Percentiles rank a stretch among this genome's conserved stretches.
These are phyloP conservation scores for Cladorrhinum sp. DNA, from an alignment of 2,329 filamentous ascomycete genomes.

Conservation along the genomic window DNA sequence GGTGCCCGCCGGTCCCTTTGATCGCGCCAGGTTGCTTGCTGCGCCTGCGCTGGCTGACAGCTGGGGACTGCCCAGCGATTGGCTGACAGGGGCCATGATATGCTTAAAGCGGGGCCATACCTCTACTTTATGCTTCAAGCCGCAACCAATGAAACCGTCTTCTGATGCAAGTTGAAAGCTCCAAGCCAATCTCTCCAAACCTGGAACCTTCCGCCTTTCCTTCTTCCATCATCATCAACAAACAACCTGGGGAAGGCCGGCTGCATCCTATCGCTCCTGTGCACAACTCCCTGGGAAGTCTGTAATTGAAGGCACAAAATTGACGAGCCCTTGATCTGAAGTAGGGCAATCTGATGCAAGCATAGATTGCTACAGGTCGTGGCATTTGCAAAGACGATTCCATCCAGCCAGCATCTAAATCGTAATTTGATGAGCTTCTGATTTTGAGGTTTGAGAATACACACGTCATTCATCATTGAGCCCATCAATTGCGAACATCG, in stretches of 20 bases:
- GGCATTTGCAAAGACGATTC: not conserved
- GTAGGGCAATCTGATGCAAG: not conserved
- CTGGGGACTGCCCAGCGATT: slow-evolving; percentile 8
- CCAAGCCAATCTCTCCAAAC: slow-evolving; percentile 16
- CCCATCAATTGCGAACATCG: not conserved
- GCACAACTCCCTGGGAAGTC: not conserved
- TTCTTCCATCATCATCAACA: slow-evolving; percentile 12
- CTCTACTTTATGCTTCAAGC: not conserved
- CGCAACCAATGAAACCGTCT: slow-evolving; percentile 12
- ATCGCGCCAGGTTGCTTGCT: slow-evolving; percentile 26
- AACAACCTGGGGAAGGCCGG: slow-evolving; percentile 2
- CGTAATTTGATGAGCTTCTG: slow-evolving; percentile 11
- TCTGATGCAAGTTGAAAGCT: slow-evolving; percentile 19
- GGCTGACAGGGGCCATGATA: slow-evolving; percentile 6
- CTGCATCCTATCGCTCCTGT: not conserved
- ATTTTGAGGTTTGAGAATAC: not conserved
- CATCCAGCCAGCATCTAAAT: slow-evolving; percentile 11
- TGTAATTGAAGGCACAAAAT: not conserved
- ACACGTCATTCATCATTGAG: not conserved
- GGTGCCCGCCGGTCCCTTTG: slow-evolving; percentile 11
- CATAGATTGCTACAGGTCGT: not conserved
- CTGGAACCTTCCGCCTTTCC: slow-evolving; percentile 13
- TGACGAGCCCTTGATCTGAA: not conserved
- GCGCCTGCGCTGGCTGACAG: slow-evolving; percentile 11
- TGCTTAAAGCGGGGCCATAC: slow-evolving; percentile 7